Evolutionary conservation across 768 basidiomycete species (phyloP), one percentile per base, ranked within the genome.

Genomic region (Xerocomellus amylosporus): DNA sequence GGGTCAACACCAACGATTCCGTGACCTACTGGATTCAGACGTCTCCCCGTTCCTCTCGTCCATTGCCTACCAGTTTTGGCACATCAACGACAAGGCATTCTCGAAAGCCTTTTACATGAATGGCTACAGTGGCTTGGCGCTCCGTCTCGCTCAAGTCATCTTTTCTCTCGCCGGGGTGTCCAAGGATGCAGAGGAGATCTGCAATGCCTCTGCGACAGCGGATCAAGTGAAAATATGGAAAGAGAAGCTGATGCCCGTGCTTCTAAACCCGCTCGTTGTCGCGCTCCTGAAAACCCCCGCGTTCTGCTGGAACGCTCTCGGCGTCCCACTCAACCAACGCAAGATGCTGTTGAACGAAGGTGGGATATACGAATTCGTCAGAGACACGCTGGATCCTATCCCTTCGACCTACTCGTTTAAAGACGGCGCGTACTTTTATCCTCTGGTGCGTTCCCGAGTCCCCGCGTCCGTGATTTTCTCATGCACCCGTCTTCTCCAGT

Each of bases 1-100:
- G 34, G 88, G 89, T 10, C 71, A 71, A 36, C 84, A 87, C 63
- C 63, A 77, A 7, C 65, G 74, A 31, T 91, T 91, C 72, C 81
- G 82, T 48, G 59, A 69, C 0, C 72, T 89, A 4, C 75, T 90
- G 45, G 84, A 86, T 58, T 73, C 72, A 49, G 77, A 77, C 57
- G 73, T 91, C 38, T 79, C 87, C 0, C 88, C 89, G 0, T 76
- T 80, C 60, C 77, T 90, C 17, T 88, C 88, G 24, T 85, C 85
- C 17, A 77, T 76, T 55, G 87, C 88, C 2, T 89, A 87, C 70
- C 84, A 87, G 54, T 89, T 88, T 73, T 90, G 89, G 89, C 77
- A 81, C 54, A 71, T 82, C 60, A 85, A 89, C 60, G 74, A 75
- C 50, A 61, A 72, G 33, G 73, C 80, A 2, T 79, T 77, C 62